Base-by-base conservation (phyloP, 2,329 filamentous ascomycete species). In the Thermothelomyces thermophilus region DNA sequence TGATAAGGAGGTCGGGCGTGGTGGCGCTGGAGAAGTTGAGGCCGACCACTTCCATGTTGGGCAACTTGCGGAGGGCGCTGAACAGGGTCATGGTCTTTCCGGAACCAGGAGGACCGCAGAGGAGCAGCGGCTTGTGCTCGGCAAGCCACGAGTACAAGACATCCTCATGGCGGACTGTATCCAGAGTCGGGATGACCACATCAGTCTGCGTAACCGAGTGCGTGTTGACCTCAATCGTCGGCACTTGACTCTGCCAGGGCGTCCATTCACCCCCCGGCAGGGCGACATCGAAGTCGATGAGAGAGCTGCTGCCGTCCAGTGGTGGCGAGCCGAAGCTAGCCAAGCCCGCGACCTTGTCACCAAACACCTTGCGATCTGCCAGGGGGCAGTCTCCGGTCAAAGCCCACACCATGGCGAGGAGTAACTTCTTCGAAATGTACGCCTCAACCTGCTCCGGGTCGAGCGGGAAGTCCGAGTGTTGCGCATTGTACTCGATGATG, bases 21-120 rank as follows among this genome's bases (percentile, higher is more conserved):
- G 94, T 99, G 1, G 93, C 94, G 61, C 93, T 98, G 4, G 94
- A 98, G 68, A 99, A 98, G 70, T 99, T 99, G 66, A 99, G 87
- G 42, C 93, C 93, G 28, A 98, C 94, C 51, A 96, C 90, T 69
- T 98, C 93, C 90, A 98, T 96, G 66, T 96, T 96, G 3, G 91
- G 91, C 51, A 98, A 75, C 70, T 98, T 98, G 57, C 93, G 85
- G 47, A 99, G 80, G 30, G 93, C 93, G 65, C 91, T 96, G 74
- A 99, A 99, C 11, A 99, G 75, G 10, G 93, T 99, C 93, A 99
- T 99, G 4, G 93, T 99, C 74, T 99, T 99, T 76, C 93, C 93
- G 45, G 93, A 98, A 73, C 93, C 93, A 51, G 93, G 93, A 64
- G 93, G 94, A 68, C 93, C 94, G 66, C 93, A 99, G 14, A 99